Base-by-base conservation (phyloP, 176 grass and related monocot genomes). In the Tuctoria greenei region DNA sequence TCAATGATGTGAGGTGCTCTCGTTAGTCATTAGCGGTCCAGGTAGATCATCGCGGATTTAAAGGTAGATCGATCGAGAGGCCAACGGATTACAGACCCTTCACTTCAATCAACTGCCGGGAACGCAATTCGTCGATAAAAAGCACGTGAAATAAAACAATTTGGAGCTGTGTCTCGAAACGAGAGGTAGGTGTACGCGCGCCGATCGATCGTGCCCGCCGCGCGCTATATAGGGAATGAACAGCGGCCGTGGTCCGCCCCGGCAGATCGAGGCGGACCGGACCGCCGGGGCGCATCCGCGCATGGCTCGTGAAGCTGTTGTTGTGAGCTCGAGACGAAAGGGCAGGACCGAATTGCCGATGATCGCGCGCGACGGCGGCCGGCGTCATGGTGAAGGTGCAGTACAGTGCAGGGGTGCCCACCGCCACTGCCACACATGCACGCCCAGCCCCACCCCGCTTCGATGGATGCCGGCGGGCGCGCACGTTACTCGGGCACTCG, bases 1-100 rank as follows among this genome's bases (percentile, higher is more conserved):
- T 23, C 78, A 81, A 63, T 51, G 67, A 81, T 81, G 67, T 20
- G 43, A 80, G 55, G 10, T 7, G 77, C 34, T 46, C 44, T 79
- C 27, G 16, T 42, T n/a, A n/a, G n/a, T n/a, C n/a, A n/a, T n/a
- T n/a, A 17, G 9, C 8, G 20, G 49, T 52, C 62, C 63, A 80
- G 77, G 40, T 80, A 37, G 78, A 81, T 61, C 47, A 38, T 55
- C 11, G 31, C 69, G 21, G 8, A 14, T n/a, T n/a, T n/a, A 64
- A 77, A 64, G 74, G 13, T 57, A 4, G 14, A 21, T 15, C 7
- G 7, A 49, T 25, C 18, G 5, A 5, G 16, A 15, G 8, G 24
- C 26, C 57, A 46, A 35, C 41, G 2, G 40, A n/a, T 28, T 43
- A n/a, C n/a, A n/a, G n/a, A n/a, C n/a, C n/a, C n/a, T n/a, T n/a